Percentiles rank a stretch among this genome's conserved stretches.
Evolutionary conservation across 2,329 filamentous ascomycete species (phyloP).

Genomic region (Aspergillus versicolor): DNA sequence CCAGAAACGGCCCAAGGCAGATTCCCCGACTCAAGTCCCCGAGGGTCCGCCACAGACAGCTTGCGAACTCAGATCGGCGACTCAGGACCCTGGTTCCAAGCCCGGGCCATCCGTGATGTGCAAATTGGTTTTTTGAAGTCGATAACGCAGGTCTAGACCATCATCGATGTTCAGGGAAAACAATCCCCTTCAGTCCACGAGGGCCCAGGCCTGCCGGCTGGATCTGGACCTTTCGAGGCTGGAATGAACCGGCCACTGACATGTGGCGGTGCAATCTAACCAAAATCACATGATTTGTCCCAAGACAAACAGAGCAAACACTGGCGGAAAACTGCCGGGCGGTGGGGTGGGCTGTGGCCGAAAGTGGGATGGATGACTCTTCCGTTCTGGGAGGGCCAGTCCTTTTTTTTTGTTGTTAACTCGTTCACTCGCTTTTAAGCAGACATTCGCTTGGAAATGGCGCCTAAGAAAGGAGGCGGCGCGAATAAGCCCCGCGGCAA

Average conservation of each 20-base stretch:
- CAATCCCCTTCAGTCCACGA: slow-evolving; percentile 21
- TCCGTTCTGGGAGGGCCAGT: background rate
- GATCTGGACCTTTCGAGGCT: slow-evolving; percentile 32
- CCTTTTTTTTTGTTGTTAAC: slow-evolving; percentile 2
- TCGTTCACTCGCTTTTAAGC: background rate
- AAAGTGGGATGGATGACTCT: slow-evolving; percentile 24
- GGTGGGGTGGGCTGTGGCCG: background rate
- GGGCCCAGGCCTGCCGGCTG: slow-evolving; percentile 28
- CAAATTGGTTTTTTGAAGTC: slow-evolving; percentile 1
- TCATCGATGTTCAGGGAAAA: slow-evolving; percentile 17
- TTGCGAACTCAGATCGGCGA: slow-evolving; percentile 10
- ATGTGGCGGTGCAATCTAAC: slow-evolving; percentile 11
- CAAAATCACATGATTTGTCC: slow-evolving; percentile 5
- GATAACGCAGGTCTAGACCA: slow-evolving; percentile 29
- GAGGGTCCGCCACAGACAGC: background rate
- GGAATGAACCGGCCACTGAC: slow-evolving; percentile 7
- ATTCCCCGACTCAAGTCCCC: background rate
- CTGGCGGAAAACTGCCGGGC: slow-evolving; percentile 21
- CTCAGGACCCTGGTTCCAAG: slow-evolving; percentile 3
- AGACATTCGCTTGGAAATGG: slow-evolving; percentile 27
- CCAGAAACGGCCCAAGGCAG: background rate
- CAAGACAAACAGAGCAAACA: slow-evolving; percentile 24
- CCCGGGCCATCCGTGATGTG: background rate
- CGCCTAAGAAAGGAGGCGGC: slow-evolving; percentile 35
- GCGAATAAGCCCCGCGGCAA: slow-evolving; percentile 33